Evolutionary conservation across 2,329 filamentous ascomycete species (phyloP), one percentile per base, ranked within the genome.

Genomic region (Colletotrichum tofieldiae): DNA sequence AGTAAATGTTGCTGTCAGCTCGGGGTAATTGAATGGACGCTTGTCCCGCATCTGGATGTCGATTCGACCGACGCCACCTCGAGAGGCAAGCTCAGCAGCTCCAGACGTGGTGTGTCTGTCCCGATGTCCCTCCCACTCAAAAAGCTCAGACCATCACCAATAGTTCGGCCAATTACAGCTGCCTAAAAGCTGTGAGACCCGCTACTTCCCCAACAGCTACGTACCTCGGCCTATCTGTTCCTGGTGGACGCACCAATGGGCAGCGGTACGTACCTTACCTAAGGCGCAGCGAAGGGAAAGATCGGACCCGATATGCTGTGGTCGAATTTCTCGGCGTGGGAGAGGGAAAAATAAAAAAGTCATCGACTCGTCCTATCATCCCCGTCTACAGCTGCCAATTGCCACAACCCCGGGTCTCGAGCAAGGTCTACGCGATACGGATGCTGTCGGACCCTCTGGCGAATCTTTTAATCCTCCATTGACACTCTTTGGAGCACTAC

Each of bases 401-500:
- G 72, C 59, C 45, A 23, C 70, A 26, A 32, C 43, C 45, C 43
- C 60, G 37, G 32, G 35, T 45, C 37, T 65, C 32, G 51, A 39
- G 32, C 29, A 55, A 37, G 29, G 9, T 59, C 61, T 58, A 70
- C 56, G 18, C 20, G 5, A 55, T 55, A 47, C 47, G 23, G 58
- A 66, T 70, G 65, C 54, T 51, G 52, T 52, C 20, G 59, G 45
- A n/a, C 23, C 26, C 65, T n/a, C 41, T 65, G 41, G 23, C 39
- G 49, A 55, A 16, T 35, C 45, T 35, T 37, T 63, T 43, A 39
- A 16, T 16, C 16, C 59, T 61, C 54, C 54, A 61, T 68, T 72
- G 72, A 67, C n/a, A 41, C 47, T 5, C 16, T 72, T 65, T 59
- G 65, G 70, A 65, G 75, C 73, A 76, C 62, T 63, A 76, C 67